Base-by-base conservation (phyloP, 768 basidiomycete species). In the Rhodotorula diobovata region DNA sequence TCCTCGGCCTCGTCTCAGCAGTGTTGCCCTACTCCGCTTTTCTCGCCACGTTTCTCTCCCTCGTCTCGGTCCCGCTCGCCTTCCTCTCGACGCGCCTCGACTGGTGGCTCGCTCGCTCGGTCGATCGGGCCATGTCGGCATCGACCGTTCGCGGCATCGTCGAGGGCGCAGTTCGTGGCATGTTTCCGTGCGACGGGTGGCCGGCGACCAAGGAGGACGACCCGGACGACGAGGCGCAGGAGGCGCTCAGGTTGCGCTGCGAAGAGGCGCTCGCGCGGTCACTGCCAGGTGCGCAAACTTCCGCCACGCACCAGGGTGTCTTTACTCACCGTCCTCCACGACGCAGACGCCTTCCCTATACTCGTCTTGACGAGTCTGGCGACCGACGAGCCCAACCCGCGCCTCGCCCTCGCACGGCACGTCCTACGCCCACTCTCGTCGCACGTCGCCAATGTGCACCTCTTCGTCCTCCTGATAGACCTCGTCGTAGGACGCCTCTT, bases 161-260 rank as follows among this genome's bases (percentile, higher is more conserved):
- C 48, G 84, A 86, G 48, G 77, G 84, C 10, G 81, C 87, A 23
- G 91, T 90, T 76, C 84, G 84, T 16, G 85, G 88, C 15, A 83
- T 98, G 37, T 98, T 95, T 78, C 94, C 95, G 0, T 76, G 80
- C 48, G 55, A 70, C 8, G 94, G 95, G 23, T 91, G 91, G 81
- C 93, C 92, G 1, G 90, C 85, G 0, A 86, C 87, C 0, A 80
- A 87, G 1, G 87, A 89, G 3, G 82, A 85, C 1, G 90, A 91
- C 55, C 94, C 93, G 28, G 87, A 88, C 0, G 82, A 82, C 2
- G 90, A 90, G 73, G 92, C 94, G 79, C 89, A 91, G 74, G 81
- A 82, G 4, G 84, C 82, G 45, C 82, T 91, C 60, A 84, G 86
- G 41, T 71, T 78, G 16, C 76, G 79, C 57, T 71, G 86, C 9